Conservation (phyloP, 208 protist genomes). For the Entamoeba nuttalli region DNA sequence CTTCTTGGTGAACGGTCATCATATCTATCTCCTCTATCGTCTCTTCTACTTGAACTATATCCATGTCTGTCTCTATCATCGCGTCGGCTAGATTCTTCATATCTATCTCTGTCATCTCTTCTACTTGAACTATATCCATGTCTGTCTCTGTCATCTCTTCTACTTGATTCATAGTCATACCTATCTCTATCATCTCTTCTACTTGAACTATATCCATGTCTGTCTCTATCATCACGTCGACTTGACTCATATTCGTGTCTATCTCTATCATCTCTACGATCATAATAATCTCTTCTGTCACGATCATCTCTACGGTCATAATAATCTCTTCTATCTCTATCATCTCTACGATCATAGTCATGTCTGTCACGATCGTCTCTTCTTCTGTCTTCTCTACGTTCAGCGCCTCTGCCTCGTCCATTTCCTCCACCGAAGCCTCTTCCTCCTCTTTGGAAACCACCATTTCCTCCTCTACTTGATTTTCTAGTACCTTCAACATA, state of each 20-base stretch:
- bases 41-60: neutral
- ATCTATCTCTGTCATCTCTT: neutral
- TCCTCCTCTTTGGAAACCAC: neutral
- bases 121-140: neutral
- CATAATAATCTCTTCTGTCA: neutral
- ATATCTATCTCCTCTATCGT: neutral
- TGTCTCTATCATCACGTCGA: neutral
- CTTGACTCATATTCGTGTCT: neutral
- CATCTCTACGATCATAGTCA: neutral
- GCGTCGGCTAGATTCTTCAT: neutral
- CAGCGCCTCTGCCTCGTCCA: neutral
- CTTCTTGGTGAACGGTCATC: neutral
- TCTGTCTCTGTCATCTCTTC: neutral
- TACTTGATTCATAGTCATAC: neutral
- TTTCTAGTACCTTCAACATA: neutral
- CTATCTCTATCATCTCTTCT: neutral
- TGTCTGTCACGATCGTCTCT: neutral
- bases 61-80: neutral
- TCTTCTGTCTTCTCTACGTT: neutral
- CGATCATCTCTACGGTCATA: neutral
- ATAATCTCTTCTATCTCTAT: neutral
- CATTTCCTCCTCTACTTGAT: neutral
- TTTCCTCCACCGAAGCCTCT: neutral
- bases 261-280: neutral
- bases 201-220: neutral